phyloP scores from a whole-genome alignment of 1,284 basidiomycete species.

The Thelephora terrestris region DNA sequence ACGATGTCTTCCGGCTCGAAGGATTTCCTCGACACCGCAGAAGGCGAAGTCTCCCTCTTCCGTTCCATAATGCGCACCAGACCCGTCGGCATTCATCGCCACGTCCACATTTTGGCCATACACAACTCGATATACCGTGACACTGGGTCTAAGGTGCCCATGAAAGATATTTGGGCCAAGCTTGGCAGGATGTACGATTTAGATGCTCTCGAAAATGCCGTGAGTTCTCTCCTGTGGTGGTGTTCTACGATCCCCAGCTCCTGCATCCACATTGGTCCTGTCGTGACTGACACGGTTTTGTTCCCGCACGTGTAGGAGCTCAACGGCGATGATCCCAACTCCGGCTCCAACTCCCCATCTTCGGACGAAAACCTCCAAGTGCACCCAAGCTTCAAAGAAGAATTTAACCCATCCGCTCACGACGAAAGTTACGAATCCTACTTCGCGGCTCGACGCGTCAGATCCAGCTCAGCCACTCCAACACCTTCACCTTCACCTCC shows the following conservation, averaged over 20 bases:
- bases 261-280: slow-evolving; percentile 14
- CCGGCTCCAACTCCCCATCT: slow-evolving; percentile 46
- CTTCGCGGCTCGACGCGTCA: slow-evolving; percentile 50
- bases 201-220: slow-evolving; percentile 66
- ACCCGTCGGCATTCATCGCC: slow-evolving; percentile 67
- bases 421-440: slow-evolving; percentile 49
- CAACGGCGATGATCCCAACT: slow-evolving; percentile 34
- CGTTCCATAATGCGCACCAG: slow-evolving; percentile 66
- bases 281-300: neutral
- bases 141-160: slow-evolving; percentile 49
- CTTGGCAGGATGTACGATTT: slow-evolving; percentile 65
- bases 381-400: slow-evolving; percentile 63
- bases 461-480: slow-evolving; percentile 34
- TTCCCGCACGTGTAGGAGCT: slow-evolving; percentile 48
- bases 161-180: slow-evolving; percentile 67
- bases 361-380: slow-evolving; percentile 52
- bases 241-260: slow-evolving; percentile 6
- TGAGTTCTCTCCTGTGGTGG: slow-evolving; percentile 29
- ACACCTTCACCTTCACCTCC: slow-evolving; percentile 37
- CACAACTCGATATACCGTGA: slow-evolving; percentile 61
- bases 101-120: slow-evolving; percentile 71
- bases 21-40: slow-evolving; percentile 51
- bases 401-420: slow-evolving; percentile 45
- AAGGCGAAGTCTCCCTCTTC: slow-evolving; percentile 76
- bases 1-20: too few species aligned